Evolutionary conservation across 75 land plant species (phyloP).

Genomic region (Cryptomeria japonica): DNA sequence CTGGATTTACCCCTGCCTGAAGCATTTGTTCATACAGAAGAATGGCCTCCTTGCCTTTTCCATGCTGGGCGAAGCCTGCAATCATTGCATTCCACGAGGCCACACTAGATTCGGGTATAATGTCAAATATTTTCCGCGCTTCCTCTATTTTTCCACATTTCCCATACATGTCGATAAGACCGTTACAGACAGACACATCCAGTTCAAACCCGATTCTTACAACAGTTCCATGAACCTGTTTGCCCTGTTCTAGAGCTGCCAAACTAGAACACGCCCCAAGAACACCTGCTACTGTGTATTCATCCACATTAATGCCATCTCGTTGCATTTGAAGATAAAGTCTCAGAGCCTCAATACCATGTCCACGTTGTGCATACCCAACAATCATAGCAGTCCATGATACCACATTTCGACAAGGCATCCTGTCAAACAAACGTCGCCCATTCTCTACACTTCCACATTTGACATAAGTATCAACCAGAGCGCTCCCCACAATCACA

Average conservation of each 20-base stretch:
- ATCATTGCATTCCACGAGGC: conserved; percentile 51
- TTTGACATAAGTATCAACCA: conserved; percentile 13
- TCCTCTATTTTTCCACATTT: conserved; percentile 49
- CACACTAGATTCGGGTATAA: conserved; percentile 19
- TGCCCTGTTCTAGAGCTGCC: neutral
- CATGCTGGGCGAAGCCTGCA: conserved; percentile 27
- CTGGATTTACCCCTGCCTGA: conserved; percentile 11
- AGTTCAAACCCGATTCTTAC: conserved; percentile 17
- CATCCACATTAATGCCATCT: conserved; percentile 17
- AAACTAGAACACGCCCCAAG: conserved; percentile 23
- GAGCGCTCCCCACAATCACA: conserved; percentile 10
- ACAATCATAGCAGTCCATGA: conserved; percentile 23
- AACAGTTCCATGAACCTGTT: conserved; percentile 21
- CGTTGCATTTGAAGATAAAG: conserved; percentile 20
- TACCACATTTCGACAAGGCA: conserved; percentile 11
- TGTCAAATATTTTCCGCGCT: conserved; percentile 30
- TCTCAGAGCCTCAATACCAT: conserved; percentile 11
- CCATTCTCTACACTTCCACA: conserved; percentile 15
- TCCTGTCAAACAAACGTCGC: conserved; percentile 9
- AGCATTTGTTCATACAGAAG: conserved; percentile 33
- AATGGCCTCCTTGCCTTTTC: conserved; percentile 29
- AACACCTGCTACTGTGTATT: conserved; percentile 18
- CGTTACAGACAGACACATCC: conserved; percentile 28
- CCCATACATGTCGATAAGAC: conserved; percentile 48
- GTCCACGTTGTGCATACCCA: conserved; percentile 15